These are phyloP conservation scores for Cercospora janseana DNA, from an alignment of 2,329 filamentous ascomycete genomes.

Conservation along the genomic window DNA sequence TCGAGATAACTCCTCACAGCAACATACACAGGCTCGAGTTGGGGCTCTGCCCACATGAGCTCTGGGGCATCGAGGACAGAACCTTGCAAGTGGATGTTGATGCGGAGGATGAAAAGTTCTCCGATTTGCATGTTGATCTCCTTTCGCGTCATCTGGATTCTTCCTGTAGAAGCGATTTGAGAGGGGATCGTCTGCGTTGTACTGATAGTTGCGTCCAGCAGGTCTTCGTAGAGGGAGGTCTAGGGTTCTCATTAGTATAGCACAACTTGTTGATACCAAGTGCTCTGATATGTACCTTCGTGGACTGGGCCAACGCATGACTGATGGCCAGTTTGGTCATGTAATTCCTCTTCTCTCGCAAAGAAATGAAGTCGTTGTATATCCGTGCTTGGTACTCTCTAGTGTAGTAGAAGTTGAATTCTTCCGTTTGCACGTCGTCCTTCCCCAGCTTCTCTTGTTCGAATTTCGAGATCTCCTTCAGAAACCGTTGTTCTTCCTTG, in stretches of 20 bases:
- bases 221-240: conserved; percentile 93
- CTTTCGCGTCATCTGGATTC: conserved; percentile 79
- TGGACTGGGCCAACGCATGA: conserved; percentile 90
- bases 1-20: conserved; percentile 93
- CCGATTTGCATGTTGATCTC: conserved; percentile 99
- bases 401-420: conserved; percentile 99
- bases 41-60: conserved; percentile 97
- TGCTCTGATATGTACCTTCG: conserved; percentile 63
- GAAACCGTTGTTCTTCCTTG: conserved; percentile 82
- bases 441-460: conserved; percentile 84
- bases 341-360: conserved; percentile 91
- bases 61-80: conserved; percentile 95
- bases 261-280: background rate
- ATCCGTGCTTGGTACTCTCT: conserved; percentile 96
- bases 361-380: conserved; percentile 98
- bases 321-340: conserved; percentile 98
- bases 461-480: conserved; percentile 92
- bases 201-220: conserved; percentile 90
- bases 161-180: conserved; percentile 88
- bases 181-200: conserved; percentile 89
- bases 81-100: conserved; percentile 97
- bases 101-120: conserved; percentile 93
- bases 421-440: conserved; percentile 90
- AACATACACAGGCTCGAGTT: conserved; percentile 93
- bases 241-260: conserved; percentile 35